Conservation (phyloP, 2,329 filamentous ascomycete genomes). For the Pseudocercospora fuligena region DNA sequence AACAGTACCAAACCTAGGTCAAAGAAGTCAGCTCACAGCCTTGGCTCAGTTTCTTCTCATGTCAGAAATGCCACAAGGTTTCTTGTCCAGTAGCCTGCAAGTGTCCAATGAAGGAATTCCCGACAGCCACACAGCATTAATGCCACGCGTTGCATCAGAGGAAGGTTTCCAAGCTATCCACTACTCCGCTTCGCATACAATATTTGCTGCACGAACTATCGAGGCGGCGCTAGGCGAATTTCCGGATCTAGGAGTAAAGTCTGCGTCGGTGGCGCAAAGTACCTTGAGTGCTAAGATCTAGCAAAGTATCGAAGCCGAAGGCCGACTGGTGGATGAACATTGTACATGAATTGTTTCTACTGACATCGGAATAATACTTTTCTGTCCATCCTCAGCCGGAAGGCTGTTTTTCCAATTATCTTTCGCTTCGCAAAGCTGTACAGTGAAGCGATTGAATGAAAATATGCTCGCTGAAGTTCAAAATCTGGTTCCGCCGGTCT, state of each 20-base stretch:
- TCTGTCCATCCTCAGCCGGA: neutral
- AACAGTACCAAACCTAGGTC: neutral
- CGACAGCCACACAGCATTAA: neutral
- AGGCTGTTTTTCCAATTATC: neutral
- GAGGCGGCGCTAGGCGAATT: conserved; percentile 4
- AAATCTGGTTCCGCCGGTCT: neutral
- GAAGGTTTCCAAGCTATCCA: neutral
- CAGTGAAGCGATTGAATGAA: neutral
- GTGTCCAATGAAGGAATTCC: neutral
- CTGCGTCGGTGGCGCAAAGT: neutral
- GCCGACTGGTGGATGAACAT: neutral
- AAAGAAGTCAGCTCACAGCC: neutral
- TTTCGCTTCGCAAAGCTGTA: neutral
- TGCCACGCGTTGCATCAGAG: conserved; percentile 1
- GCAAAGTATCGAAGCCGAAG: neutral
- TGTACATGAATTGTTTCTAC: neutral
- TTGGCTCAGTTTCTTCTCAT: neutral
- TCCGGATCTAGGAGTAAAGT: neutral
- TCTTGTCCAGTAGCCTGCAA: neutral
- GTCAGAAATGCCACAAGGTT: neutral
- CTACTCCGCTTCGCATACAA: neutral
- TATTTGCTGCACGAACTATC: conserved; percentile 7
- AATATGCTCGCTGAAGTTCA: neutral
- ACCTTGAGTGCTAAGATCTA: neutral
- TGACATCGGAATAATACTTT: neutral